Evolutionary conservation across 208 protist genomes (phyloP).

Genomic region (Leishmania gerbilli): DNA sequence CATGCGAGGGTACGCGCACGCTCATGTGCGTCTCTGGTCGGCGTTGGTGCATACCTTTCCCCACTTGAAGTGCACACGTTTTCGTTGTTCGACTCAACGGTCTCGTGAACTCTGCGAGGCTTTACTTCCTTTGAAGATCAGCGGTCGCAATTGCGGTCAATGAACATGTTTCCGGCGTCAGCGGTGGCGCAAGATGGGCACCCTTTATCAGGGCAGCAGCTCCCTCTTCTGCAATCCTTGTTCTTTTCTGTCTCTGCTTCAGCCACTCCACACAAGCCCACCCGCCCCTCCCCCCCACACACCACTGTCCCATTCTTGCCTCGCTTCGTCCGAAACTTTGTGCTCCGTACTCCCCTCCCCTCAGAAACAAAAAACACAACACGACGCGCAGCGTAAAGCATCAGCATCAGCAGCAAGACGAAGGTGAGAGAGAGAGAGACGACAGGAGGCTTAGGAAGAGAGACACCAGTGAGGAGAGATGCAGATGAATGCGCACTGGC

Average conservation of each 20-base stretch:
- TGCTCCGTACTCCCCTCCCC: not conserved
- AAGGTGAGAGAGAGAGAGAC: not conserved
- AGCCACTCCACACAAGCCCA: not conserved
- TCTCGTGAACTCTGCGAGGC: not conserved
- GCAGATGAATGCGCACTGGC: not conserved
- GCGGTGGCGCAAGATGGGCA: not conserved
- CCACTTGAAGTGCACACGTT: not conserved
- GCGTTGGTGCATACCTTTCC: not conserved
- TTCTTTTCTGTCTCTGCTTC: not conserved
- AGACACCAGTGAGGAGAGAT: not conserved
- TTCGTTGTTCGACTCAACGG: not conserved
- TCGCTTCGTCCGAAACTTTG: not conserved
- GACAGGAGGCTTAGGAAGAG: not conserved
- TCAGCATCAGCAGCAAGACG: not conserved
- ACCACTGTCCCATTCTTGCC: not conserved
- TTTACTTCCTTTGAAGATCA: not conserved
- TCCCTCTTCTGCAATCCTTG: not conserved
- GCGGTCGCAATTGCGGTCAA: not conserved
- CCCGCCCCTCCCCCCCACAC: not conserved
- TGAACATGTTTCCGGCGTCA: not conserved
- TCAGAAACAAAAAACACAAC: too few relatives aligned
- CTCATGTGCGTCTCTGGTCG: not conserved
- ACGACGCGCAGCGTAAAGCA: not conserved
- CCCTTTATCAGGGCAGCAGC: not conserved
- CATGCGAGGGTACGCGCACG: not conserved